A percentile compares a stretch with the other conserved stretches of the same genome.
phyloP scores from a whole-genome alignment of 2,329 filamentous ascomycete genomes.

The Claviceps maximensis region DNA sequence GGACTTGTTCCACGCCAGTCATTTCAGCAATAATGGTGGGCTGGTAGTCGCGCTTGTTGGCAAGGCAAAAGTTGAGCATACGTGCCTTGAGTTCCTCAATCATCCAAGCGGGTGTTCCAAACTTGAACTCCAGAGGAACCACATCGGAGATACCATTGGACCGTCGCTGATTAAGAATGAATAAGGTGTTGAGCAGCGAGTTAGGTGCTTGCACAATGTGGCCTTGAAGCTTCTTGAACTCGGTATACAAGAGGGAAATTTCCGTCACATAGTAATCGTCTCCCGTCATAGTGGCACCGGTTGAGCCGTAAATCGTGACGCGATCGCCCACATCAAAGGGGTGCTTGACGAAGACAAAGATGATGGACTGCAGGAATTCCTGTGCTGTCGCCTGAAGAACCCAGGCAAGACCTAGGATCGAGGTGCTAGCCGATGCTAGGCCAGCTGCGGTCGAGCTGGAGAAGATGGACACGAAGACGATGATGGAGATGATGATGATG shows the following conservation, averaged over 20 bases:
- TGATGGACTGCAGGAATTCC: slow-evolving; percentile 84
- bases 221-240: slow-evolving; percentile 98
- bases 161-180: slow-evolving; percentile 88
- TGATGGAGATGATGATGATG: slow-evolving; percentile 63
- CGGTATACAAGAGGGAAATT: slow-evolving; percentile 83
- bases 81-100: slow-evolving; percentile 71
- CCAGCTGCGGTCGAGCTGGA: slow-evolving; percentile 84
- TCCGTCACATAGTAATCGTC: slow-evolving; percentile 97
- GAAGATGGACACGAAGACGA: slow-evolving; percentile 81
- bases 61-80: slow-evolving; percentile 69
- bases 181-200: slow-evolving; percentile 80
- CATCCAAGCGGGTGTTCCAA: slow-evolving; percentile 70
- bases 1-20: slow-evolving; percentile 64
- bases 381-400: slow-evolving; percentile 84
- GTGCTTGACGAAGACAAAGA: slow-evolving; percentile 95
- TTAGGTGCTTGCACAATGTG: slow-evolving; percentile 94
- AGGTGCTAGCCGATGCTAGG: slow-evolving; percentile 77
- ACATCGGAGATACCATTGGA: slow-evolving; percentile 82
- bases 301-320: slow-evolving; percentile 82
- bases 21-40: slow-evolving; percentile 78
- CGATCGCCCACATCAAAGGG: slow-evolving; percentile 94
- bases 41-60: slow-evolving; percentile 83
- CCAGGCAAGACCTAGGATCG: slow-evolving; percentile 84
- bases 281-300: slow-evolving; percentile 61
- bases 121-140: slow-evolving; percentile 71